These are phyloP conservation scores for Toxicodendron radicans DNA, from an alignment of 345 rosid species.

Conservation along the genomic window DNA sequence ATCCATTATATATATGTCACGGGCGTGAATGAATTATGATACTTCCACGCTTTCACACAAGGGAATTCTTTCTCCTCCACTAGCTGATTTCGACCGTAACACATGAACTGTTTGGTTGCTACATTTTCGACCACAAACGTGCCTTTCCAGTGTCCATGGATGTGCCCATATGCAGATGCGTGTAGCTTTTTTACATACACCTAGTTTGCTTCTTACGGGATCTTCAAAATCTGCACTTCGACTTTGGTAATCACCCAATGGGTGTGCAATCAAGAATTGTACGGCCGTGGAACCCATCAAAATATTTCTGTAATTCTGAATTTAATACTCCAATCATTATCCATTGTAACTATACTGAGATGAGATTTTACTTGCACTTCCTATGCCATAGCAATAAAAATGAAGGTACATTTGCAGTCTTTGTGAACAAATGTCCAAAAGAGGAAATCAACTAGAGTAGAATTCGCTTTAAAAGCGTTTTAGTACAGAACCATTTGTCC, in stretches of 20 bases:
- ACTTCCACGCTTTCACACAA: background rate
- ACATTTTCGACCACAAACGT: constrained; percentile 13
- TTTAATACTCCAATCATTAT: too few species aligned
- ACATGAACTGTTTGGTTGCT: background rate
- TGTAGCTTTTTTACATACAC: background rate
- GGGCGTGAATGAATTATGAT: background rate
- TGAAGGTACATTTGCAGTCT: too few species aligned
- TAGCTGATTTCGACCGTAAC: background rate
- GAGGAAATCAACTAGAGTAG: background rate
- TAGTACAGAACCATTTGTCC: background rate
- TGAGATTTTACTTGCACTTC: background rate
- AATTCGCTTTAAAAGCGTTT: too few species aligned
- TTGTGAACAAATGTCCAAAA: background rate
- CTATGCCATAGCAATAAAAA: background rate
- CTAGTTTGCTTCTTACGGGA: constrained; percentile 5
- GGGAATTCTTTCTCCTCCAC: background rate
- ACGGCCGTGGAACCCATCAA: background rate
- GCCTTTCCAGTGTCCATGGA: background rate
- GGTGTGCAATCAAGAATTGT: background rate
- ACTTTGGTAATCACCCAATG: background rate
- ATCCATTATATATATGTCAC: too few species aligned
- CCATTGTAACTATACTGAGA: background rate
- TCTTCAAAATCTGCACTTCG: background rate
- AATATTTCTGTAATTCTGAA: background rate
- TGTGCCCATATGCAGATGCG: constrained; percentile 14